Evolutionary conservation across 2,329 filamentous ascomycete species (phyloP), one percentile per base, ranked within the genome.

Genomic region (Pseudocercospora crystallina): DNA sequence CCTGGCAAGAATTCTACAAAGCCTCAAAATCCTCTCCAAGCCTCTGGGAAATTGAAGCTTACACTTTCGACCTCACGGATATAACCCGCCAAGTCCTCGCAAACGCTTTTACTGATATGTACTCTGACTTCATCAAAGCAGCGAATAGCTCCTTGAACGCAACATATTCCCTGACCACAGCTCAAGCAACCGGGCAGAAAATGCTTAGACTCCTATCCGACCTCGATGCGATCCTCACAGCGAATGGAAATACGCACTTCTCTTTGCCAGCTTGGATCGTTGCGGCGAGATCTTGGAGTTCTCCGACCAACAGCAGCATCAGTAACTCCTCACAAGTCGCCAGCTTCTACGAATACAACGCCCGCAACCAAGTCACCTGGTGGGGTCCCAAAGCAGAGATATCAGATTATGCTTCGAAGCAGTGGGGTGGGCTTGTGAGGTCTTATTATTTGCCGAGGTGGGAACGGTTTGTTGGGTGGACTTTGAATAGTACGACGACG

Each of bases 361-460:
- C 76, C 5, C 67, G 73, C 10, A 79, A 79, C 42, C 76, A 79
- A 51, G 65, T 80, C 49, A 79, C 77, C 5, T 66, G 76, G 9
- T 80, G 76, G 77, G 76, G 76, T 0, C 76, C 76, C 0, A 61
- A 58, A 1, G 75, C 74, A 11, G 64, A 79, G 58, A 76, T 80
- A 35, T 70, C 61, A 32, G 77, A 80, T 61, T 80, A 80, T 51
- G 76, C 76, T 3, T 73, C 70, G 4, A 78, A 78, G 62, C 65
- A 66, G 15, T 80, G 76, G 77, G 69, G 66, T 8, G 77, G 76
- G 1, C 63, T 80, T 0, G 70, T 79, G 3, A 64, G 63, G 1
- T 63, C 62, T 1, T 80, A 79, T 60, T 79, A 80, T 58, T 41
- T 70, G 8, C 70, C 69, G 11, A 63, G 77, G 8, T 80, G 77